phyloP scores from a whole-genome alignment of 345 rosid species.

The Citrus australasica region DNA sequence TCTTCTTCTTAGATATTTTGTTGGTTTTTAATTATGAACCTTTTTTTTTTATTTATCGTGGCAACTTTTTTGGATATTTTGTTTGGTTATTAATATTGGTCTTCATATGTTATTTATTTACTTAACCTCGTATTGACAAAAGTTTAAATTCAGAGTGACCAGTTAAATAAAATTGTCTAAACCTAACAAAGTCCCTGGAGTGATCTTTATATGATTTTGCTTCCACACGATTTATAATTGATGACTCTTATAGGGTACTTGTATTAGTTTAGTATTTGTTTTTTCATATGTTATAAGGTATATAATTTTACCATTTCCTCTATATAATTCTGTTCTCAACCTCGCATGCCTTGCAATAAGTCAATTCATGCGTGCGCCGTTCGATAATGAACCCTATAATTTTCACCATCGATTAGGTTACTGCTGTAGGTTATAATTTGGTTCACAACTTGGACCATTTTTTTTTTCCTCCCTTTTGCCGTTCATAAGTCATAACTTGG shows the following conservation, averaged over 20 bases:
- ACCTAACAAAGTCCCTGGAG: too few relatives aligned
- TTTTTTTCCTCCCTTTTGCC: not conserved
- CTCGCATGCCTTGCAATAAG: not conserved
- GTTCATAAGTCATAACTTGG: not conserved
- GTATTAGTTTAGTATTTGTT: not conserved
- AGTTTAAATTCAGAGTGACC: fast-evolving
- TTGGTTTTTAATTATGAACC: not conserved
- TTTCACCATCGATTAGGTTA: not conserved
- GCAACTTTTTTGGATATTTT: not conserved
- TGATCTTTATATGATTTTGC: not conserved
- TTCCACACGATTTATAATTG: not conserved
- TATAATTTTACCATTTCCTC: too few relatives aligned
- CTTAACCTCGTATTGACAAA: too few relatives aligned
- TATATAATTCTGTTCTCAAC: not conserved
- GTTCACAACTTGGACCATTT: slow-evolving; percentile 2
- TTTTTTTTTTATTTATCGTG: too few relatives aligned
- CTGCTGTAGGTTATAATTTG: slow-evolving; percentile 2
- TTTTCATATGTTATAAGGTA: not conserved
- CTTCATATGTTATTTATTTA: too few relatives aligned
- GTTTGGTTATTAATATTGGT: not conserved
- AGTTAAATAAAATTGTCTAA: fast-evolving
- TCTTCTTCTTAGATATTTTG: not conserved
- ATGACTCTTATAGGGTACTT: not conserved
- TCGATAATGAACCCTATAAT: not conserved
- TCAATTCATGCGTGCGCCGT: not conserved